These are phyloP conservation scores for Yarrowia sp. DNA, from an alignment of 805 yeast genomes.

Conservation along the genomic window DNA sequence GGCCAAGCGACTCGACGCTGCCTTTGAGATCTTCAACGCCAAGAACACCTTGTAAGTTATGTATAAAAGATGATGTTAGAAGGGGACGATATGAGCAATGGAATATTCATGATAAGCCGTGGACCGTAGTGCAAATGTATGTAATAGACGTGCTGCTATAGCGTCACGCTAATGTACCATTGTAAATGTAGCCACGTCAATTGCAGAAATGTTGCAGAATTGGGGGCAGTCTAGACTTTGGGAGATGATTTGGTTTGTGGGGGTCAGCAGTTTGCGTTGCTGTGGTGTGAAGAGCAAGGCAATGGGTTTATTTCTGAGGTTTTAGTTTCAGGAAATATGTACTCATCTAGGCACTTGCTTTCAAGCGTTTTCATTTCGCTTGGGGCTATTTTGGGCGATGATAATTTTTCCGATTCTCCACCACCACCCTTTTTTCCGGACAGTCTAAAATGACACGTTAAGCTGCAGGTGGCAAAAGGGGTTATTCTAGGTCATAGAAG, in stretches of 20 bases:
- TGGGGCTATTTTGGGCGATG: background rate
- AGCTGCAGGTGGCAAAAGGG: slow-evolving; percentile 10
- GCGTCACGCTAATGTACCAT: background rate
- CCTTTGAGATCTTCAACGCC: slow-evolving; percentile 74
- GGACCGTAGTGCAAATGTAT: background rate
- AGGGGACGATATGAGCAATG: slow-evolving; percentile 17
- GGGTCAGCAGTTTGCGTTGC: background rate
- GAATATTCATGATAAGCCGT: background rate
- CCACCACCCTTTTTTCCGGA: background rate
- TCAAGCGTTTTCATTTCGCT: background rate
- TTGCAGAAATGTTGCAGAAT: no score
- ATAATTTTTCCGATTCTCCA: background rate
- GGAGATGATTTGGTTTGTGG: background rate
- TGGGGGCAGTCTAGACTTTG: background rate
- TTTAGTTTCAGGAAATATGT: background rate
- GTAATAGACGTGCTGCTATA: no score
- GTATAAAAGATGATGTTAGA: slow-evolving; percentile 25
- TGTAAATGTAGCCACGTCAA: background rate
- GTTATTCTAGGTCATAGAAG: no score
- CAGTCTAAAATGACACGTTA: background rate
- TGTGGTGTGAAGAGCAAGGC: background rate
- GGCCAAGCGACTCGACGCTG: slow-evolving; percentile 78
- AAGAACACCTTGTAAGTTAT: slow-evolving; percentile 34
- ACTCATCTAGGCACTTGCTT: no score
- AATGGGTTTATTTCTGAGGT: background rate